Evolutionary conservation across 1,139 yeast species (phyloP), one percentile per base, ranked within the genome.

Genomic region (Pichia sp.): DNA sequence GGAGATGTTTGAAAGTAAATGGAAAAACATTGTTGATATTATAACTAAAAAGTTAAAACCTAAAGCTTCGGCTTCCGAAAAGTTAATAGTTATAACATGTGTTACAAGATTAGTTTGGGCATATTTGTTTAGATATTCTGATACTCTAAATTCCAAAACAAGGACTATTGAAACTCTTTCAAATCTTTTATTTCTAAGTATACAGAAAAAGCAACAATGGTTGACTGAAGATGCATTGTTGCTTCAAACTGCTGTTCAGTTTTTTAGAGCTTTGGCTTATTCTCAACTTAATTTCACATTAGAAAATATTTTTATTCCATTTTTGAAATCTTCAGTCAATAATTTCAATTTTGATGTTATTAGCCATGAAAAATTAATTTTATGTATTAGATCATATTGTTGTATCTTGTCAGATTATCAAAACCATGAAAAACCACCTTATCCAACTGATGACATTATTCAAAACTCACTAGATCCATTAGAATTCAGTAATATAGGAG

Each of bases 101-200:
- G 65, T 81, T 8, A 74, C 95, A 0, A 68, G 96, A 46, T 67
- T 94, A 31, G 64, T 85, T 0, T 94, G 98, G 98, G 95, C 90
- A 0, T 92, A 85, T 58, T 67, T 90, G 30, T 87, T 83, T 61
- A 72, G 98, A 49, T 79, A 90, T 52, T 77, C 95, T 0, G 98
- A 94, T 55, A 84, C 97, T 0, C 68, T 90, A 54, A 90, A 90
- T 60, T 83, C 85, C 49, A 89, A 96, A 0, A 79, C 90, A 3
- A 82, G 87, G 52, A 78, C 79, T 41, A 65, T 83, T 29, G 82
- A 76, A 38, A 30, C 43, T 10, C 47, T 61, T 3, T 60, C 60
- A 58, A 63, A 52, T 58, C 67, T 54, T 69, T 65, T 92, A 29
- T 78, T 82, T 56, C 75, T 76, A 41, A 64, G 63, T 3, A 60